Base-by-base conservation (phyloP, 2,329 filamentous ascomycete genomes). In the Fusarium napiforme region DNA sequence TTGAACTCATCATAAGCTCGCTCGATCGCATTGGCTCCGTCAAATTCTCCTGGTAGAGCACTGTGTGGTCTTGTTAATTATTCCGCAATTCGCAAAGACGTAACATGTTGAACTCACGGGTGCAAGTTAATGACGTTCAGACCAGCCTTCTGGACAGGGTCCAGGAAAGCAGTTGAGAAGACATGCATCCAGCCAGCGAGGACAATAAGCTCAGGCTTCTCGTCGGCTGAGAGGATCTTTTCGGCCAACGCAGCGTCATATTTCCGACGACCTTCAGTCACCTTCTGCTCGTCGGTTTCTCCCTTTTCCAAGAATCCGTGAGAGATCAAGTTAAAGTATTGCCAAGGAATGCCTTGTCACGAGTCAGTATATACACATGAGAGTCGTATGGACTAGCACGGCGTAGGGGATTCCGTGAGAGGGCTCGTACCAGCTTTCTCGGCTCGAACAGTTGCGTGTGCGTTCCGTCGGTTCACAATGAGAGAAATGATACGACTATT, bases 151-250 rank as follows among this genome's bases (percentile, higher is more conserved):
- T 89, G 86, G 12, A 97, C 79, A 4, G 93, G 93, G 14, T 88
- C 86, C 53, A 97, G 84, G 80, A 97, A 96, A 3, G 86, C 84
- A 5, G 86, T 85, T 0, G 90, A 91, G 55, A 97, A 88, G 64
- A 97, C 92, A 80, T 96, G 92, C 94, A 97, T 97, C 88, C 93
- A 97, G 5, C 95, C 94, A 7, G 93, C 92, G 74, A 95, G 93
- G 14, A 96, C 92, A 55, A 97, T 90, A 61, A 97, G 82, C 61
- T 95, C 89, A 0, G 94, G 94, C 64, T 82, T 82, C 71, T 92
- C 88, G 9, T 87, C 47, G n/a, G 58, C 32, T 39, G 55, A 67
- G 15, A 67, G 63, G 59, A 97, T 87, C 67, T 92, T 86, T 46
- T 87, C 82, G 0, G 93, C 93, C 71, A 97, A 85, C 47, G 93